These are phyloP conservation scores for Blastobotrys peoriensis DNA, from an alignment of 805 yeast genomes.

Conservation along the genomic window DNA sequence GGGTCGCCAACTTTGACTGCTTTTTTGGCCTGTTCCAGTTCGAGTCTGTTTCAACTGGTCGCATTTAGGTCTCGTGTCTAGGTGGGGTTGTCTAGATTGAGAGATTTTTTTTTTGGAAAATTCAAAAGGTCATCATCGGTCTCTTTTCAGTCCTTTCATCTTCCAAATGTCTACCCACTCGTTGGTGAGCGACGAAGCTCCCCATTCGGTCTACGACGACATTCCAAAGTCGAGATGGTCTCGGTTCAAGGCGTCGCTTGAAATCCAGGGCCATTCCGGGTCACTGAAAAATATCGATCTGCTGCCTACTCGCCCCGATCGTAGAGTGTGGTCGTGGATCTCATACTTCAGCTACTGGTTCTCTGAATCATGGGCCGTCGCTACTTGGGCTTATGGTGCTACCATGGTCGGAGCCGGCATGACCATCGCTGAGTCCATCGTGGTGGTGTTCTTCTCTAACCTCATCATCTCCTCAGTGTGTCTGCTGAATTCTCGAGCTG, in stretches of 20 bases:
- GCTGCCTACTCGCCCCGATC: constrained; percentile 14
- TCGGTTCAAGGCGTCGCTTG: constrained; percentile 1
- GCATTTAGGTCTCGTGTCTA: too few species aligned
- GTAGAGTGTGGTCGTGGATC: constrained; percentile 18
- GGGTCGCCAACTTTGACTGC: too few species aligned
- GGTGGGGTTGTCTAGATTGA: too few species aligned
- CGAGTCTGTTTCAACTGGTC: too few species aligned
- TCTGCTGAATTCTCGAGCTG: constrained; percentile 16
- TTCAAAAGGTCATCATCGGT: too few species aligned
- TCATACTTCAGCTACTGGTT: constrained; percentile 19
- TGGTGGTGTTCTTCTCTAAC: constrained; percentile 13
- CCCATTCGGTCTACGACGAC: not conserved
- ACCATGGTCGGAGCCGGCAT: constrained; percentile 15
- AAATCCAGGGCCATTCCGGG: constrained; percentile 1
- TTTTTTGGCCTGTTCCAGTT: too few species aligned
- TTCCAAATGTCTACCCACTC: too few species aligned
- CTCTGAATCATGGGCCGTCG: constrained; percentile 16
- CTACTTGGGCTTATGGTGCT: constrained; percentile 16
- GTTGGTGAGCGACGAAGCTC: not conserved
- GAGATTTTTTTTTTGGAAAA: too few species aligned
- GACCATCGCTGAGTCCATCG: constrained; percentile 14
- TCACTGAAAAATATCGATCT: constrained; percentile 11
- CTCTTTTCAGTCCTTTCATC: too few species aligned
- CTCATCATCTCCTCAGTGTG: constrained; percentile 12
- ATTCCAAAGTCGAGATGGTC: not conserved